Percentiles rank a stretch among this genome's conserved stretches.
Conservation (phyloP, 2,329 filamentous ascomycete genomes). For the Fusarium floridanum region DNA sequence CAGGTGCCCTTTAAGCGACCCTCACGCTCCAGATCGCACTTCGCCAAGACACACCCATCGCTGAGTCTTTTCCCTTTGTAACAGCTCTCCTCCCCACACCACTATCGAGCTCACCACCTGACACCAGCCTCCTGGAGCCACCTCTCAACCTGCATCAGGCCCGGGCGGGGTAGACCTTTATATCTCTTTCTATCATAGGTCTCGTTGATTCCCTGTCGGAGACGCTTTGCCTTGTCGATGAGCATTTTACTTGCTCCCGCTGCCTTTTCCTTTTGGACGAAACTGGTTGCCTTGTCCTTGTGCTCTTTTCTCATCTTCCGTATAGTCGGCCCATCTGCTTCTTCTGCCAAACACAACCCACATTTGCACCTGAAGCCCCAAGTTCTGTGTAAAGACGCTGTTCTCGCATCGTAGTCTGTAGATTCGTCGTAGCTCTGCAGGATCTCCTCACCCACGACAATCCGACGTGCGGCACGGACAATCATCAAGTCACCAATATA, state of each 20-base stretch:
- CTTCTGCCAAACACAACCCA: conserved; percentile 51
- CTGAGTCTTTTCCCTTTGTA: not conserved
- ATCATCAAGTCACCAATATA: conserved; percentile 57
- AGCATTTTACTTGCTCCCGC: conserved; percentile 30
- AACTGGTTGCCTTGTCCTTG: conserved; percentile 36
- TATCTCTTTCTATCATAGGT: conserved; percentile 48
- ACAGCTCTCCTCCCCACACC: not conserved
- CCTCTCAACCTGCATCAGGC: conserved; percentile 41
- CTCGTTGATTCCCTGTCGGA: conserved; percentile 41
- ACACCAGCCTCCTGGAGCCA: conserved; percentile 41
- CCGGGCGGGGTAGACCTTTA: conserved; percentile 41
- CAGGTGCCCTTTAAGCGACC: too few species aligned
- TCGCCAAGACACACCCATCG: not conserved
- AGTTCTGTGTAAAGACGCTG: conserved; percentile 35
- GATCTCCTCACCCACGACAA: conserved; percentile 52
- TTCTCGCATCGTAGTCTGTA: conserved; percentile 42
- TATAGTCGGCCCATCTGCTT: conserved; percentile 30
- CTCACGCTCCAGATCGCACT: too few species aligned
- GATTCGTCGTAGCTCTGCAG: conserved; percentile 50
- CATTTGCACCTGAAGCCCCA: conserved; percentile 57
- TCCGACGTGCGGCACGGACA: conserved; percentile 52
- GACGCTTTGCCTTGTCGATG: conserved; percentile 41
- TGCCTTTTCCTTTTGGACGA: conserved; percentile 21
- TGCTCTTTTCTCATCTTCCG: conserved; percentile 37
- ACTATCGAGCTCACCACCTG: not conserved